Evolutionary conservation across 148 eudicot genomes (phyloP), one percentile per base, ranked within the genome.

Genomic region (Nepenthes mirabilis): DNA sequence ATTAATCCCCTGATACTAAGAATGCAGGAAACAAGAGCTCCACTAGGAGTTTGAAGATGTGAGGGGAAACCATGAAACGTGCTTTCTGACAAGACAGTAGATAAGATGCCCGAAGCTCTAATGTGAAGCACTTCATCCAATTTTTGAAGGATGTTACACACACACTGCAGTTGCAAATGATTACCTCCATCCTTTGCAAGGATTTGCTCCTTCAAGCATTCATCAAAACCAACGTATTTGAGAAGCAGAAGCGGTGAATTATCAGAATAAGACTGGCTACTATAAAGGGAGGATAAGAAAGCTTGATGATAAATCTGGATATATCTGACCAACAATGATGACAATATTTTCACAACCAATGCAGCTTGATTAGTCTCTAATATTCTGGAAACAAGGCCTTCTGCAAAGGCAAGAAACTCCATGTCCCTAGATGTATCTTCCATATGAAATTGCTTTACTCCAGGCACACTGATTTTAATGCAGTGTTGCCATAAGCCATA

Each of bases 11-110:
- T 81, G 56, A 94, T 81, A 68, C 73, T 76, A 60, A 89, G 77
- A 43, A 86, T 69, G 62, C 84, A 86, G 61, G 99, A 89, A 60
- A 83, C 68, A 3, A 94, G 75, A 68, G 72, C 64, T 53, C 79
- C 95, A 65, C 84, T 84, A 11, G 79, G 72, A 70, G 65, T 65
- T 60, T 70, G 86, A 74, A 45, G 73, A 67, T 79, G 72, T 57
- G 79, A 77, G 12, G 99, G 95, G 79, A 94, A 84, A 57, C 99
- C 97, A 81, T 94, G 97, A 67, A 94, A 70, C 62, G 77, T 56
- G 68, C 82, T 61, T 78, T 94, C 95, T 76, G 88, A 81, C 58
- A 76, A 83, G 43, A 72, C 65, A 61, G 72, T 75, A 52, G 82
- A 74, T 52, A 71, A 66, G 37, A 74, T 52, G 52, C 85, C 90